Evolutionary conservation across 495 filamentous ascomycete species (phyloP), one percentile per base, ranked within the genome.

Genomic region (Bacidia gigantensis): DNA sequence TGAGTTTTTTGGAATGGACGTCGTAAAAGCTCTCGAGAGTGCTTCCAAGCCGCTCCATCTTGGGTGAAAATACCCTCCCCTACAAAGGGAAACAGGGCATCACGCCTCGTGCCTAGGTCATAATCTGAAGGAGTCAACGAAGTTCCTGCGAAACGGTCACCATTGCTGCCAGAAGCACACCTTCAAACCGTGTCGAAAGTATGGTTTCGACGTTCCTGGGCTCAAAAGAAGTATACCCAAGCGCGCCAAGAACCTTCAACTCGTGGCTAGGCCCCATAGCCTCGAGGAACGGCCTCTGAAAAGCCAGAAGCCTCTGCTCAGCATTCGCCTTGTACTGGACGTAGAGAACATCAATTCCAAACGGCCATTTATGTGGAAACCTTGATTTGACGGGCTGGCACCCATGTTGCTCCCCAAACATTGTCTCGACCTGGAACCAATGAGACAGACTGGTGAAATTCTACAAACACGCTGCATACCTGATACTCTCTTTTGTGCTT

Each of bases 11-110:
- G 57, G 50, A 78, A 77, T 46, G 69, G 66, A 3, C 58, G 70
- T 1, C 67, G 65, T 2, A 80, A 62, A 3, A 77, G 58, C 17
- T 72, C 69, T 18, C 77, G 64, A 1, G 72, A 77, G 29, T 67
- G 69, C 48, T 69, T 69, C 78, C 78, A 81, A 0, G 60, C 46
- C 26, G 44, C 26, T 1, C 77, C 76, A 14, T 79, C 73, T 46
- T 75, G 69, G 0, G 71, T 68, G 56, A 81, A 80, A 51, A 81
- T 78, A 1, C 75, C 75, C 11, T 72, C 62, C 18, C 74, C 72
- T 17, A 79, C 59, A 17, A 75, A 54, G 3, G 67, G 62, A 20
- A 56, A 51, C 17, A 66, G 56, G 10, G 55, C 61, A n/a, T 54
- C 26, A 26, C 62, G 57, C 23, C 72, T 63, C n/a, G 43, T 39